Evolutionary conservation across 2,329 filamentous ascomycete species (phyloP), one percentile per base, ranked within the genome.

Genomic region (Penicillium sp.): DNA sequence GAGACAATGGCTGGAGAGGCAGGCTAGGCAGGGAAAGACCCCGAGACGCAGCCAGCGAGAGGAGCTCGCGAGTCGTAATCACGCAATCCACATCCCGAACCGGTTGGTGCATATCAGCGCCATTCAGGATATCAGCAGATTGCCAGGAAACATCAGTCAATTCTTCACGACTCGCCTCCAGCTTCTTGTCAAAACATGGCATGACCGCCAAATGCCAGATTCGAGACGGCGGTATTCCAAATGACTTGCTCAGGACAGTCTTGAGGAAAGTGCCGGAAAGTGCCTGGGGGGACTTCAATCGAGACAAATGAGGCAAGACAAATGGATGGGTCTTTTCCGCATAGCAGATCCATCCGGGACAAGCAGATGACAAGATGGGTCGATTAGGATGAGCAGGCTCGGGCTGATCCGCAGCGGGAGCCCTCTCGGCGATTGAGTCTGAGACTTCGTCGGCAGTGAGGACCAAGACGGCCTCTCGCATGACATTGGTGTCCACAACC

Each of bases 181-280:
- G 84, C 76, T 99, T 99, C 82, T 99, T 99, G 76, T 99, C 95
- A 75, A 99, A 98, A 76, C 95, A 99, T 20, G 95, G 95, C 95
- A 99, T 99, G 48, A 99, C 84, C 12, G 94, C 92, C 55, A 98
- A 78, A 76, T 98, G 94, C 91, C 94, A 99, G 73, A 99, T 92
- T 67, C 88, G 86, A 63, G 88, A 87, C 0, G 92, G 90, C 0
- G 88, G 77, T 51, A 97, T 87, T 37, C 86, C 86, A 62, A 93
- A 83, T 54, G 81, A 84, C 66, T 86, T 86, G 75, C 90, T 92
- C 38, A 99, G 79, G 0, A 90, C 86, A 0, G 92, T 94, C 77
- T 99, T 99, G 57, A 99, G 75, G 43, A 98, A 83, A 0, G 92
- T 97, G 12, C 95, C 95, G 64, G 91, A 90, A 54, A 99, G 79